Percentiles rank a stretch among this genome's conserved stretches.
Conservation (phyloP, 1,139 yeast species). For the Diutina rugosa region DNA sequence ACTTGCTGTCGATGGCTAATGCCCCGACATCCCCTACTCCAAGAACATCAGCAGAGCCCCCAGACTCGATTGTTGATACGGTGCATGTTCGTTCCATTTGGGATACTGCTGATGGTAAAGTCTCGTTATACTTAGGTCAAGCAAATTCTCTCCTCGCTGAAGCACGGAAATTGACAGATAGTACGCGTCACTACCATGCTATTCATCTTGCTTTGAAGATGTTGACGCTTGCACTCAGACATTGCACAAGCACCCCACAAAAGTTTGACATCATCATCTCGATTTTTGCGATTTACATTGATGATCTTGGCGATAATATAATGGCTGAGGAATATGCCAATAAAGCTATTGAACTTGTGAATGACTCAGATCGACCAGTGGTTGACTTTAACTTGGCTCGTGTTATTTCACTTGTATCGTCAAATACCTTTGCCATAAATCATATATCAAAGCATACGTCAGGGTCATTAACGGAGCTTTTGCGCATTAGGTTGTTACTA, state of each 20-base stretch:
- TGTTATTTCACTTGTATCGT: background rate
- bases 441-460: background rate
- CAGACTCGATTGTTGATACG: background rate
- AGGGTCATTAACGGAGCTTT: background rate
- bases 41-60: background rate
- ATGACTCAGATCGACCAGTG: background rate
- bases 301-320: background rate
- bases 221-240: background rate
- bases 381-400: background rate
- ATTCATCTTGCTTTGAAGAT: background rate
- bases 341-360: background rate
- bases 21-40: background rate
- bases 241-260: background rate
- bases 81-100: background rate
- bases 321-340: background rate
- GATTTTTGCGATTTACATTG: background rate
- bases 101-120: background rate
- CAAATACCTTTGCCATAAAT: background rate
- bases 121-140: background rate
- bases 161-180: background rate
- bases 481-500: background rate
- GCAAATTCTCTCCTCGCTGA: background rate
- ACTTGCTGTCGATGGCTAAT: background rate
- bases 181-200: background rate
- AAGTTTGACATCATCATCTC: background rate